Base-by-base conservation (phyloP, 768 basidiomycete species). In the Pholiota microspora region DNA sequence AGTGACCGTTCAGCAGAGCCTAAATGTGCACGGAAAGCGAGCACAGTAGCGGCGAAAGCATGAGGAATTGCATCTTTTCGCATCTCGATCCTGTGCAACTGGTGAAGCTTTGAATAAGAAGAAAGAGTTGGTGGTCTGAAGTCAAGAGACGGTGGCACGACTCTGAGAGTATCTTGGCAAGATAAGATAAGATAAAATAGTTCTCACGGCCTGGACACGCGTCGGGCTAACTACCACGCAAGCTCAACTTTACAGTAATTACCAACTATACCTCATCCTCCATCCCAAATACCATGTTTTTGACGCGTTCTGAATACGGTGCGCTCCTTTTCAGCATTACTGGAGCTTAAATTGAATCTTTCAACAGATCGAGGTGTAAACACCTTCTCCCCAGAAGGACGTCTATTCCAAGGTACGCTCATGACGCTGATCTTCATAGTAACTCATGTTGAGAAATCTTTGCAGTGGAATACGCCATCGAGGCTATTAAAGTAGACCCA, bases 381-480 rank as follows among this genome's bases (percentile, higher is more conserved):
- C 78, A 98, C 96, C 60, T 98, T 98, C 79, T 98, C 96, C 15
- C 96, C 96, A 8, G 96, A 98, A 73, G 95, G 96, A 40, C 94
- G 96, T 67, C 75, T 99, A 58, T 99, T 98, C 76, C 96, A 99
- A 86, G 96, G 96, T 95, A 59, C 46, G 75, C 56, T 38, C 65
- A 13, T 35, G 16, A 32, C 49, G 48, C 35, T 45, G 21, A 34
- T 50, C 35, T 50, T 44, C 24, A 16, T 12, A 50, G 25, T 8
- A 47, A 56, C n/a, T 15, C 7, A 53, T 54, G 50, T 66, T 69
- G 18, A 70, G 34, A 48, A 18, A 34, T 53, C 12, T 31, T 23
- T 23, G 29, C 62, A 98, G 96, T 99, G 72, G 97, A 99, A 74
- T 98, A 98, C 79, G 97, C 97, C 49, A 99, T 98, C 69, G 97